Base-by-base conservation (phyloP, 148 eudicot species). In the Silene latifolia region DNA sequence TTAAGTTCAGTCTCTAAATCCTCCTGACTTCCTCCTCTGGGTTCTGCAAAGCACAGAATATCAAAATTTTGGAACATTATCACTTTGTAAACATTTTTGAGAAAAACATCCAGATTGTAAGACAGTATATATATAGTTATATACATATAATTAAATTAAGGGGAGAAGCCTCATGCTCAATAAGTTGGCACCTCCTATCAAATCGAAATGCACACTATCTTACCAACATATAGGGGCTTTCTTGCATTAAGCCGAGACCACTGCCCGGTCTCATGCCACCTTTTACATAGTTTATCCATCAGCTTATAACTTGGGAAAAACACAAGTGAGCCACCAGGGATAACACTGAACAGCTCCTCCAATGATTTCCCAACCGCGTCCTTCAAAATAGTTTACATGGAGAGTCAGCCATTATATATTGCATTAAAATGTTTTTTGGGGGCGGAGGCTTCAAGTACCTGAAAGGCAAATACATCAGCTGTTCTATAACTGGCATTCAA, bases 221-320 rank as follows among this genome's bases (percentile, higher is more conserved):
- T 89, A 95, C 99, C 99, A 78, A 90, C 83, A 82, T 89, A 95
- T 73, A 92, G 76, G n/a, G 92, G 65, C 79, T 92, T 95, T 67
- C 75, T 96, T 68, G 92, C 93, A 83, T 85, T 90, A 65, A 95
- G 69, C 23, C 83, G 86, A 77, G 91, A 84, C 99, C 99, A 95
- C 85, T 92, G 99, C 66, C 99, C 99, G 18, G 97, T 95, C 88
- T 92, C 87, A 32, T 58, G 80, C 99, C 99, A 95, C 67, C 97
- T 91, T 68, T 72, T 87, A 85, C 91, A 83, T 67, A 95, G 81
- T 79, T 95, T 95, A 35, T 95, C 99, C 92, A 95, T 87, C 70
- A 95, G 86, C 88, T 92, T 95, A 83, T 95, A 95, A 82, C 99
- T 95, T 61, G 99, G 99, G 69, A 95, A 95, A 82, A 95, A 95